Evolutionary conservation across 1,284 basidiomycete species (phyloP).

Genomic region (Apiotrichum gracile): DNA sequence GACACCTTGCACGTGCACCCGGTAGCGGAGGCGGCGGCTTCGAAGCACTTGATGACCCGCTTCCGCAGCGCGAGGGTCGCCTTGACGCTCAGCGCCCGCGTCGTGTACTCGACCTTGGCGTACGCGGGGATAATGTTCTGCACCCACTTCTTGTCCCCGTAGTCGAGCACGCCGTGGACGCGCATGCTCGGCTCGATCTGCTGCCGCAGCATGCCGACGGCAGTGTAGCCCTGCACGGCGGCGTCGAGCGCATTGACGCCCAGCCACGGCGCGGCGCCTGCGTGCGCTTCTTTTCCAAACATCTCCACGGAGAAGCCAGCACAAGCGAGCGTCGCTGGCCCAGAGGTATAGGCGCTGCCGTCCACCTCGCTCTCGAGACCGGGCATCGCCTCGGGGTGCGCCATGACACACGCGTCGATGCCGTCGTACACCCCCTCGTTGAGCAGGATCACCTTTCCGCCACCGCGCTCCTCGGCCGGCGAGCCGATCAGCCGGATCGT

Average conservation of each 20-base stretch:
- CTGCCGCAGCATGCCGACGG: slow-evolving; percentile 49
- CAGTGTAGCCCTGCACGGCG: slow-evolving; percentile 46
- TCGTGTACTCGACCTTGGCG: slow-evolving; percentile 30
- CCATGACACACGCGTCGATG: slow-evolving; percentile 28
- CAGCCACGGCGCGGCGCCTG: slow-evolving; percentile 45
- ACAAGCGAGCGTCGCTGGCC: slow-evolving; percentile 23
- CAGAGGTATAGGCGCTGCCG: slow-evolving; percentile 17
- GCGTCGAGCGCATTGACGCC: slow-evolving; percentile 51
- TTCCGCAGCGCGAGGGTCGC: slow-evolving; percentile 20
- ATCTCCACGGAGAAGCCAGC: slow-evolving; percentile 28
- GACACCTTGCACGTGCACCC: slow-evolving; percentile 20
- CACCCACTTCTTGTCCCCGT: slow-evolving; percentile 38
- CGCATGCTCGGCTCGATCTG: slow-evolving; percentile 42
- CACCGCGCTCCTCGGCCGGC: slow-evolving; percentile 68
- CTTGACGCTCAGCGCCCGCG: slow-evolving; percentile 34
- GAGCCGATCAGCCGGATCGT: slow-evolving; percentile 41
- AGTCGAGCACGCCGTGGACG: slow-evolving; percentile 46
- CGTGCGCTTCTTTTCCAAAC: slow-evolving; percentile 28
- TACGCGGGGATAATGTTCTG: slow-evolving; percentile 41
- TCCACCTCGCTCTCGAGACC: slow-evolving; percentile 14
- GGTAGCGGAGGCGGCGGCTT: slow-evolving; percentile 21
- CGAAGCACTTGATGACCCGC: slow-evolving; percentile 24
- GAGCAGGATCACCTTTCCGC: slow-evolving; percentile 70
- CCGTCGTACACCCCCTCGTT: slow-evolving; percentile 68
- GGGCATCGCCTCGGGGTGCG: slow-evolving; percentile 19